Base-by-base conservation (phyloP, 2,329 filamentous ascomycete species). In the Parascedosporium putredinis region DNA sequence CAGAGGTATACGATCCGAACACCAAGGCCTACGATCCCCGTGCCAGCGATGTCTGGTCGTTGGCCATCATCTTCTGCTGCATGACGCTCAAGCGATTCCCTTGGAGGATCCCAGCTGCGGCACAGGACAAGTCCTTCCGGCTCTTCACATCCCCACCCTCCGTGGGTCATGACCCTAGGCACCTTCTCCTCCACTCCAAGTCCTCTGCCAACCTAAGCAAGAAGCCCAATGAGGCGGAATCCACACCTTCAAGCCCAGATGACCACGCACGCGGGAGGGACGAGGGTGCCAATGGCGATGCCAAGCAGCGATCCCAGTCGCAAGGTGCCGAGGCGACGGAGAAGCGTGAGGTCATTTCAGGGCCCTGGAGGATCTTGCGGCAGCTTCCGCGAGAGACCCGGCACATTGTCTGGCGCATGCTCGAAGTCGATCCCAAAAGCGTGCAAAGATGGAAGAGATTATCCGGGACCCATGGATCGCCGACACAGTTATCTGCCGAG, bases 21-120 rank as follows among this genome's bases (percentile, higher is more conserved):
- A 81, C 90, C 54, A 82, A 85, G 56, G 90, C 89, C 62, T 98
- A 98, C 64, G 90, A 98, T 60, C 89, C 93, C 1, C 86, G 90
- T 54, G 88, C 89, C 5, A 88, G 91, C 1, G 93, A 98, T 67
- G 89, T 98, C 52, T 98, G 93, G 93, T 98, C 93, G 9, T 74
- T 98, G 52, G 93, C 91, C 16, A 98, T 98, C 58, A 97, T 98
- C 50, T 98, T 91, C 68, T 97, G 93, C 67, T 98, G 93, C 72
- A 98, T 98, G 93, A 93, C 88, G 4, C 73, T 98, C 38, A 79
- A 93, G 20, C 76, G 93, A 31, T 98, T 98, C 62, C 93, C 93
- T 0, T 98, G 93, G 93, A 98, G 98, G 69, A 83, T 94, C 31
- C 93, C 93, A 4, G 81, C 90, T 36, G 71, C 89, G 63, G 87